Base-by-base conservation (phyloP, 2,329 filamentous ascomycete genomes). In the Chrysoporthe austroafricana region DNA sequence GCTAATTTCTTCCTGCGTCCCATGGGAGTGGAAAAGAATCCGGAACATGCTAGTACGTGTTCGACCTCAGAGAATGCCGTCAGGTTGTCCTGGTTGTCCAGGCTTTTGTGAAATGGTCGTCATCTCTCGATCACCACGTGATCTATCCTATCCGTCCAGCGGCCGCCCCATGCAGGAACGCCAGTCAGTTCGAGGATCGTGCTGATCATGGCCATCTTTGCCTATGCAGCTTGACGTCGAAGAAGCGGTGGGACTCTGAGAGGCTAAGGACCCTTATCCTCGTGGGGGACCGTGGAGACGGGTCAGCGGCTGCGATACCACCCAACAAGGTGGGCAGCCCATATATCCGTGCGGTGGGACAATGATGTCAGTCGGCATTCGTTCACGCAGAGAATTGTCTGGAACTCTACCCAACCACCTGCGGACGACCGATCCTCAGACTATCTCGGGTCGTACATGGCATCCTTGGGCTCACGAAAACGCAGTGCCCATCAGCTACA, bases 151-250 rank as follows among this genome's bases (percentile, higher is more conserved):
- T 52, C 8, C 48, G 21, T 4, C 36, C 48, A 21, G 48, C 48
- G 3, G 21, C 21, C 11, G 52, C 52, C 16, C 32, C 26, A n/a
- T 57, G 32, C 54, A 57, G 32, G 32, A 57, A 8, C 32, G 13
- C 54, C 32, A n/a, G 54, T 39, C 16, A 16, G 2, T 48, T 43
- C 16, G 32, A n/a, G 44, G 21, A 39, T n/a, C 18, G 9, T 39
- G 32, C 9, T n/a, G 18, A 21, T 16, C 50, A 16, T 9, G 21
- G 32, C 32, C 21, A 54, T 13, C 2, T 34, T 21, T 26, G 18
- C 9, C 48, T n/a, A 58, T 69, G 66, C 69, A 58, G 36, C 64
- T 69, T 69, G 66, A 69, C 69, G 66, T 69, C 42, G 61, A 66
- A 70, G 66, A 62, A 59, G 63, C 66, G 66, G 66, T 70, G 69